A percentile compares a stretch with the other conserved stretches of the same genome.
Conservation (phyloP, 768 basidiomycete species). For the Stropharia rugosoannulata region DNA sequence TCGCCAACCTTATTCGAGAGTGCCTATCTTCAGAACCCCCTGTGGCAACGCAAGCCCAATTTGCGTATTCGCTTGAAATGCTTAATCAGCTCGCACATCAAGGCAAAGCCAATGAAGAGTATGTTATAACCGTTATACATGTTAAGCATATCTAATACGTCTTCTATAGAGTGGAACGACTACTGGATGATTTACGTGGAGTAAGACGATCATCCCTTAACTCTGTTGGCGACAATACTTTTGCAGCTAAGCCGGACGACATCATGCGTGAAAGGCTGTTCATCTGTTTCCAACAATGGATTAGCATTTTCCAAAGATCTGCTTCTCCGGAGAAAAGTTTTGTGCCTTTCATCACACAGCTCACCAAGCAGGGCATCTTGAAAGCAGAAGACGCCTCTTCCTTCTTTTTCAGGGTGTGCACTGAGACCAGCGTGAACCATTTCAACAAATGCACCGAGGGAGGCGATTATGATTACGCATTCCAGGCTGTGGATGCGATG, state of each 20-base stretch:
- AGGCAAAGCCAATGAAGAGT: constrained; percentile 87
- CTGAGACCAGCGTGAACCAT: constrained; percentile 89
- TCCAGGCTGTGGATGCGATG: constrained; percentile 94
- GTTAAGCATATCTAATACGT: constrained; percentile 6
- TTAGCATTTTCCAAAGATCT: constrained; percentile 89
- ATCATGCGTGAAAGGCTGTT: constrained; percentile 74
- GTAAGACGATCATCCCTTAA: constrained; percentile 49
- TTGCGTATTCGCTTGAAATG: constrained; percentile 78
- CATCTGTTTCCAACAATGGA: constrained; percentile 93
- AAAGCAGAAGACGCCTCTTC: constrained; percentile 95
- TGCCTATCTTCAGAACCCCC: constrained; percentile 82
- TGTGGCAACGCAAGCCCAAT: constrained; percentile 75
- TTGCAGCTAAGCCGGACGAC: constrained; percentile 60
- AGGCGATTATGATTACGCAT: constrained; percentile 74
- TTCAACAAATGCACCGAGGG: constrained; percentile 76
- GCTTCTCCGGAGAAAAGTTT: constrained; percentile 92
- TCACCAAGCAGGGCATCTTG: constrained; percentile 95
- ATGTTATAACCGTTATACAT: constrained; percentile 30
- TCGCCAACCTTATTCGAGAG: constrained; percentile 81
- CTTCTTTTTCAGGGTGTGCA: constrained; percentile 98
- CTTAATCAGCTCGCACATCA: constrained; percentile 69
- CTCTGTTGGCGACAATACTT: constrained; percentile 13
- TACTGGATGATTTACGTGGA: constrained; percentile 83
- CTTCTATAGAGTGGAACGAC: constrained; percentile 52
- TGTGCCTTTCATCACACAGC: constrained; percentile 93